phyloP scores from a whole-genome alignment of 768 basidiomycete genomes.

The Suillus brevipes region DNA sequence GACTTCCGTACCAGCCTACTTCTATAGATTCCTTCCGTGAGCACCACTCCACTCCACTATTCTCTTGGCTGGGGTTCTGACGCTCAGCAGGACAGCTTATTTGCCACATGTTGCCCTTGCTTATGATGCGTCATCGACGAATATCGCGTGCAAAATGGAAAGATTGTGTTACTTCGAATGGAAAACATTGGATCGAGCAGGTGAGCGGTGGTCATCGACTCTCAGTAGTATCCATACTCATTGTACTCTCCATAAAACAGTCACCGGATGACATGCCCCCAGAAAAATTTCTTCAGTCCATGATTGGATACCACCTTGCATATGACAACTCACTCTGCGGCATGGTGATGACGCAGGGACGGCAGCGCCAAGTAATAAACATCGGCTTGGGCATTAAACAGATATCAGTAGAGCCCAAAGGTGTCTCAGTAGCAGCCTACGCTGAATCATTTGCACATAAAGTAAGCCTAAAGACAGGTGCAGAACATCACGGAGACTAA shows the following conservation, averaged over 20 bases:
- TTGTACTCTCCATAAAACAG: slow-evolving; percentile 26
- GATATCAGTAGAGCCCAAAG: slow-evolving; percentile 60
- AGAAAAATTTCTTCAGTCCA: slow-evolving; percentile 64
- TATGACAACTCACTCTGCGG: slow-evolving; percentile 70
- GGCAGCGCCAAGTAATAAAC: slow-evolving; percentile 72
- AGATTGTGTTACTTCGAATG: slow-evolving; percentile 56
- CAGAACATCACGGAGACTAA: background rate
- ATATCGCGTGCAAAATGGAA: slow-evolving; percentile 77
- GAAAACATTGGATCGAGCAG: slow-evolving; percentile 85
- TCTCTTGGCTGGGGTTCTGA: slow-evolving; percentile 1
- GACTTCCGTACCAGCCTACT: slow-evolving; percentile 52
- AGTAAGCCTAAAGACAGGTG: slow-evolving; percentile 39
- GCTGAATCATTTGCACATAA: slow-evolving; percentile 76
- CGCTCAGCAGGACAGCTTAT: slow-evolving; percentile 60
- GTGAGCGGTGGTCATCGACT: slow-evolving; percentile 34
- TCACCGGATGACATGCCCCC: slow-evolving; percentile 61
- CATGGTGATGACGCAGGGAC: slow-evolving; percentile 86
- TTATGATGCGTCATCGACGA: slow-evolving; percentile 85
- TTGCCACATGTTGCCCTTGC: slow-evolving; percentile 71
- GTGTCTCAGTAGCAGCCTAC: slow-evolving; percentile 60
- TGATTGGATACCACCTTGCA: slow-evolving; percentile 78
- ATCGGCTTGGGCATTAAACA: slow-evolving; percentile 81
- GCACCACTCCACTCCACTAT: slow-evolving; percentile 26
- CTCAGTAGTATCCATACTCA: slow-evolving; percentile 9
- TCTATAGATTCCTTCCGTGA: slow-evolving; percentile 68